These are phyloP conservation scores for Capsicum pubescens DNA, from an alignment of 257 asterid genomes.

Conservation along the genomic window DNA sequence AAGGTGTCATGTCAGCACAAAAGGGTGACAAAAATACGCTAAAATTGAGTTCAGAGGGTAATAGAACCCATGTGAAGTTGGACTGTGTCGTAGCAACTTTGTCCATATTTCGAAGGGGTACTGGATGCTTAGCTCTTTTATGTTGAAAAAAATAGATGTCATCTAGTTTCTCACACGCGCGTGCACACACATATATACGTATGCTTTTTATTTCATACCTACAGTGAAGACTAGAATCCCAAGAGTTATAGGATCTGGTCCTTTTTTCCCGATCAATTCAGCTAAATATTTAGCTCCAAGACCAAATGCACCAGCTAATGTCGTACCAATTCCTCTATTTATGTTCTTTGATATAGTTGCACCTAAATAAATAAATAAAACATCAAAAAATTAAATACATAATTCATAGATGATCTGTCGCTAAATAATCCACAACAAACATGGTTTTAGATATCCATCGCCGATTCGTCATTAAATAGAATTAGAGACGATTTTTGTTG, in stretches of 20 bases:
- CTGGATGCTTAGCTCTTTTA: too few relatives aligned
- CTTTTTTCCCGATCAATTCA: constrained; percentile 55
- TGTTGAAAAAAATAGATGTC: neutral
- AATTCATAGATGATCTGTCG: neutral
- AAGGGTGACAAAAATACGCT: too few relatives aligned
- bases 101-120: too few relatives aligned
- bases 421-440: neutral
- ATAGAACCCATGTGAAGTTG: too few relatives aligned
- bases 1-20: too few relatives aligned
- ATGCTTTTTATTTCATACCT: constrained; percentile 40
- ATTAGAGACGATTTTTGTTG: neutral
- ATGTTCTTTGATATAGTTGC: constrained; percentile 70
- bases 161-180: neutral
- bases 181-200: neutral
- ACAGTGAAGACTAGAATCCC: constrained; percentile 65
- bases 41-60: too few relatives aligned
- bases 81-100: too few relatives aligned
- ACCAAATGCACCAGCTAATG: constrained; percentile 69
- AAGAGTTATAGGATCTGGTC: constrained; percentile 60
- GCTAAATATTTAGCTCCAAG: constrained; percentile 76
- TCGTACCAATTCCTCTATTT: constrained; percentile 70
- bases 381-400: too few relatives aligned
- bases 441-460: too few relatives aligned
- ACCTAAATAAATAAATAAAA: constrained; percentile 42
- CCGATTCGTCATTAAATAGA: too few relatives aligned